Percentiles rank a stretch among this genome's conserved stretches.
phyloP scores from a whole-genome alignment of 2,329 filamentous ascomycete species.

The Cadophora sp. region DNA sequence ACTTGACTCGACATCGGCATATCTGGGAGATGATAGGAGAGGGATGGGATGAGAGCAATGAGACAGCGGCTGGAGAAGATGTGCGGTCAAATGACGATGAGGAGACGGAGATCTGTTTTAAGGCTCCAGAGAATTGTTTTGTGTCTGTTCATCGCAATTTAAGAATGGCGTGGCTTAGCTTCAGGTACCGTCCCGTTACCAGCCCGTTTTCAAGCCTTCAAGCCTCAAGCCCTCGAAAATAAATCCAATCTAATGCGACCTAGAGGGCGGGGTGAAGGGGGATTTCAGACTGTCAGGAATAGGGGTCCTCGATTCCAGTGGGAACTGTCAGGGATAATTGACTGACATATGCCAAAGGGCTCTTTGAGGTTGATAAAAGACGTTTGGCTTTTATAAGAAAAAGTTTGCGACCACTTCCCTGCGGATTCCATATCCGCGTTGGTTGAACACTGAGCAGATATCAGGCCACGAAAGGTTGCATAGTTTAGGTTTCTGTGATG shows the following conservation, averaged over 20 bases:
- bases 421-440: not conserved
- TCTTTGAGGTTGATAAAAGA: not conserved
- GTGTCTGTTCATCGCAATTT: slow-evolving; percentile 8
- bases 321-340: not conserved
- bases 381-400: not conserved
- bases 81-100: slow-evolving; percentile 1
- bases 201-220: slow-evolving; percentile 1
- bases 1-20: not conserved
- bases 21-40: not conserved
- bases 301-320: not conserved
- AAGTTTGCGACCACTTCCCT: not conserved
- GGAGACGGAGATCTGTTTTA: not conserved
- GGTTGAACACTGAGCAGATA: not conserved
- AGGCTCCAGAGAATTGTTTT: not conserved
- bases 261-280: slow-evolving; percentile 5
- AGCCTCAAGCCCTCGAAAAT: slow-evolving; percentile 4
- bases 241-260: not conserved
- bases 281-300: not conserved
- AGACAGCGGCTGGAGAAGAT: not conserved
- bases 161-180: not conserved
- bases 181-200: slow-evolving; percentile 8
- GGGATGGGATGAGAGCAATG: not conserved
- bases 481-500: not conserved
- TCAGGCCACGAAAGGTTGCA: not conserved
- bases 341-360: not conserved